Evolutionary conservation across 179 eudicot genomes (phyloP), one percentile per base, ranked within the genome.

Genomic region (Actinidia arguta): DNA sequence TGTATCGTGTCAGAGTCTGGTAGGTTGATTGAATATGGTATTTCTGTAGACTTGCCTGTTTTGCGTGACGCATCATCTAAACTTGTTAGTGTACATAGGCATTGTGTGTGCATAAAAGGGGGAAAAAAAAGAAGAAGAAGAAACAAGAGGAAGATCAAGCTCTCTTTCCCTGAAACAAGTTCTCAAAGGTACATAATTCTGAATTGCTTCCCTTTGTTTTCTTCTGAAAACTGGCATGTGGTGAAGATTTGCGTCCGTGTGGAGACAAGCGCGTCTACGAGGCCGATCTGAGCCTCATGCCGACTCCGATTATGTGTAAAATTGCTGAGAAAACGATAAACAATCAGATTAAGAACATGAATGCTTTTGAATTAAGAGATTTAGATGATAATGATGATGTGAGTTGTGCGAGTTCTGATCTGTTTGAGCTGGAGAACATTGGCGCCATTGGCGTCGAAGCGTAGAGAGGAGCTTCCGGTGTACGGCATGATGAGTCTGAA

Each of bases 381-480:
- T 76, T 76, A 0, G 91, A 84, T 6, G 89, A 89, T 0, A 88
- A 87, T 1, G 98, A 90, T 36, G 87, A 66, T 16, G 89, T 83
- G 82, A 94, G 98, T 79, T 92, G 94, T 82, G 87, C 90, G 36
- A 94, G 98, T 84, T 94, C 98, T 31, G 98, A 95, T 88, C 87
- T 95, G 73, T 95, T 95, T 62, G 98, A 95, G 86, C 81, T 94
- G 68, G 94, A 92, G 48, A 93, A 89, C 79, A 80, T 91, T 17
- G 88, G 88, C 18, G 82, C 52, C 13, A 13, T 80, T 51, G 73
- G 48, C 12, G 78, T 73, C 16, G 91, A 88, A 75, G 81, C 84
- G 0, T 88, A 82, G 71, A 12, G 92, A 89, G 77, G 98, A 94
- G 87, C 83, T 95, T 83, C 98, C 98, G n/a, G 96, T 95, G 80